A percentile compares a stretch with the other conserved stretches of the same genome.
Evolutionary conservation across 805 yeast species (phyloP).

Genomic region (Candida xiaguanensis): DNA sequence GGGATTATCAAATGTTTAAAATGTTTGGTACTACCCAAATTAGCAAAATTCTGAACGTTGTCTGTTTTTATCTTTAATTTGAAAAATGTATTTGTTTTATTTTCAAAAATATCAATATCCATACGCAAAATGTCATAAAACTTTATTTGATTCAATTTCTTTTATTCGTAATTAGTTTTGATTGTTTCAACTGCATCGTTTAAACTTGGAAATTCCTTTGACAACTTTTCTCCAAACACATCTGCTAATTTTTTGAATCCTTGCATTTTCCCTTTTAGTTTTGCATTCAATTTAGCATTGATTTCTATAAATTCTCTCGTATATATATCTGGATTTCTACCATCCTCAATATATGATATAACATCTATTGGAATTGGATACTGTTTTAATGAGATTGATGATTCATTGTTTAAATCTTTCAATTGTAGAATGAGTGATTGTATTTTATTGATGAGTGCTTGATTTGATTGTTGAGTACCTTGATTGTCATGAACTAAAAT

Average conservation of each 20-base stretch:
- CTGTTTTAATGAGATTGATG: slow-evolving; percentile 12
- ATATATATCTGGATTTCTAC: slow-evolving; percentile 94
- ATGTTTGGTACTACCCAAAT: too few relatives aligned
- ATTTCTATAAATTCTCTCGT: slow-evolving; percentile 96
- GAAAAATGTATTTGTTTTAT: too few relatives aligned
- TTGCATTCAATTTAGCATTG: slow-evolving; percentile 84
- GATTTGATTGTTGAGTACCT: slow-evolving; percentile 76
- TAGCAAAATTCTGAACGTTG: too few relatives aligned
- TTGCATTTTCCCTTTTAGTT: slow-evolving; percentile 75
- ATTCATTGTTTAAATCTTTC: slow-evolving; percentile 20
- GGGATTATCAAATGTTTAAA: too few relatives aligned
- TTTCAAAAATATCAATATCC: too few relatives aligned
- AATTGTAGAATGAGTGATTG: slow-evolving; percentile 41
- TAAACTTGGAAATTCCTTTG: slow-evolving; percentile 77
- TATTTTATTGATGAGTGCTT: slow-evolving; percentile 37
- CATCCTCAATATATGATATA: slow-evolving; percentile 89
- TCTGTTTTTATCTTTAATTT: too few relatives aligned
- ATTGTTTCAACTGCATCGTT: slow-evolving; percentile 55
- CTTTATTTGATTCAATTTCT: background rate
- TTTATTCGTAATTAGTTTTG: slow-evolving; percentile 13
- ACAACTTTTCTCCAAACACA: slow-evolving; percentile 64
- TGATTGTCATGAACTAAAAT: slow-evolving; percentile 91
- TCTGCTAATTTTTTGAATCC: slow-evolving; percentile 65
- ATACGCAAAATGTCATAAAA: too few relatives aligned
- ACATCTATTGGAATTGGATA: slow-evolving; percentile 74